phyloP scores from a whole-genome alignment of 129 eudicot genomes.

The Dittrichia graveolens region DNA sequence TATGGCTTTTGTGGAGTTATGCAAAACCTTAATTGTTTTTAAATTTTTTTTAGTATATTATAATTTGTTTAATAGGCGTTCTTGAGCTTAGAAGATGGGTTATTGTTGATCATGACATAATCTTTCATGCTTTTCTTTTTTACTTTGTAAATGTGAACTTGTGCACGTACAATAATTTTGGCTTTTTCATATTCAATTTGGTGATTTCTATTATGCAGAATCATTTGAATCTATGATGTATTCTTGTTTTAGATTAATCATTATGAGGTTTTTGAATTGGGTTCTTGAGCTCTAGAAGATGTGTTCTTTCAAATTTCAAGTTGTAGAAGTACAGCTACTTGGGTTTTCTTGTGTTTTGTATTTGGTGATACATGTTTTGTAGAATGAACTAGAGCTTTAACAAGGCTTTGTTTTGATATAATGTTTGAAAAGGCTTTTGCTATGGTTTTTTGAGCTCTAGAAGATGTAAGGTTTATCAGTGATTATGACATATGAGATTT shows the following conservation, averaged over 20 bases:
- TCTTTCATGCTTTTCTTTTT: neutral
- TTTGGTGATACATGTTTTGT: conserved; percentile 16
- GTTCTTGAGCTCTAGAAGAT: neutral
- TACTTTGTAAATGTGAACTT: too few species aligned
- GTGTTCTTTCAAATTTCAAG: neutral
- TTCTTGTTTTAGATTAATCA: neutral
- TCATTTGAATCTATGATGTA: neutral
- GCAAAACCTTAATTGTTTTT: neutral
- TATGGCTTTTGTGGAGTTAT: neutral
- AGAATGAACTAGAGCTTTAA: neutral
- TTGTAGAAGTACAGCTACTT: neutral
- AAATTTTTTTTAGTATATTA: neutral
- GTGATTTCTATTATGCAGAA: neutral
- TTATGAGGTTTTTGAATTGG: neutral
- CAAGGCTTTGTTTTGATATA: neutral
- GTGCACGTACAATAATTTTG: too few species aligned
- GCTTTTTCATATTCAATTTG: neutral
- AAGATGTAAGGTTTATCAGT: neutral
- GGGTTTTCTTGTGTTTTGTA: conserved; percentile 5
- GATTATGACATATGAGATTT: too few species aligned
- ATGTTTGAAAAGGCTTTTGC: neutral
- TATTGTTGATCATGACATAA: conserved; percentile 20
- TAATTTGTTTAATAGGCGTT: conserved; percentile 8
- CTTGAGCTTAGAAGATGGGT: neutral
- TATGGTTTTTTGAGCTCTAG: conserved; percentile 4